Percentiles rank a stretch among this genome's conserved stretches.
Conservation (phyloP, 208 protist genomes). For the Herpetomonas tarakana region DNA sequence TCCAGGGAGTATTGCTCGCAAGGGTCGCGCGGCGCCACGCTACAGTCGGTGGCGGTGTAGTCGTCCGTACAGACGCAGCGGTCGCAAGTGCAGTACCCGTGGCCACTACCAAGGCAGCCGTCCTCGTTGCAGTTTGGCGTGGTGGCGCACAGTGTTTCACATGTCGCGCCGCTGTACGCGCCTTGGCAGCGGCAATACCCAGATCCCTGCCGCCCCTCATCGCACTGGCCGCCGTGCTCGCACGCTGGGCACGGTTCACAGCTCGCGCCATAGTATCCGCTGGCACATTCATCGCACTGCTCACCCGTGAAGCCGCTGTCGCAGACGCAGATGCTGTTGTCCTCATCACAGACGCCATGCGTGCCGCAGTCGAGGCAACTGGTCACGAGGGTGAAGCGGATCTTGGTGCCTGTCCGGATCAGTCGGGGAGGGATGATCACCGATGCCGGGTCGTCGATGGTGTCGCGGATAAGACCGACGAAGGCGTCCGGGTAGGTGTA, state of each 20-base stretch:
- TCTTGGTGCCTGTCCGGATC: neutral
- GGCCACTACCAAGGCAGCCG: neutral
- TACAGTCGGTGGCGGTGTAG: constrained; percentile 2
- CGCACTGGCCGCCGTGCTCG: neutral
- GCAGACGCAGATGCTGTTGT: constrained; percentile 6
- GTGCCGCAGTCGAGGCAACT: neutral
- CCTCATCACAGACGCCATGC: constrained; percentile 19
- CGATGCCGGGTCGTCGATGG: constrained; percentile 9
- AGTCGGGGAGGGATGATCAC: neutral
- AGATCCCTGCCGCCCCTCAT: neutral
- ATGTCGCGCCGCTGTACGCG: neutral
- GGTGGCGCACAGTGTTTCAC: neutral
- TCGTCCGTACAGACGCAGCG: constrained; percentile 2
- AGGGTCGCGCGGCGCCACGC: constrained; percentile 10
- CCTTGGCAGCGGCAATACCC: neutral
- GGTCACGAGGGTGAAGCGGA: neutral
- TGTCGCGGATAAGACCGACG: constrained; percentile 15
- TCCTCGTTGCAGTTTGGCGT: neutral
- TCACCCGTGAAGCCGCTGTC: constrained; percentile 13
- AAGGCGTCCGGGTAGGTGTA: constrained; percentile 11
- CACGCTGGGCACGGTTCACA: neutral
- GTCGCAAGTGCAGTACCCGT: constrained; percentile 15
- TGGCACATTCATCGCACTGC: constrained; percentile 7
- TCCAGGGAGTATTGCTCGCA: constrained; percentile 15
- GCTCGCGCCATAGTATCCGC: neutral